Conservation (phyloP, 192 early-diverging fungal genomes). For the Rhizophagus prolifer region DNA sequence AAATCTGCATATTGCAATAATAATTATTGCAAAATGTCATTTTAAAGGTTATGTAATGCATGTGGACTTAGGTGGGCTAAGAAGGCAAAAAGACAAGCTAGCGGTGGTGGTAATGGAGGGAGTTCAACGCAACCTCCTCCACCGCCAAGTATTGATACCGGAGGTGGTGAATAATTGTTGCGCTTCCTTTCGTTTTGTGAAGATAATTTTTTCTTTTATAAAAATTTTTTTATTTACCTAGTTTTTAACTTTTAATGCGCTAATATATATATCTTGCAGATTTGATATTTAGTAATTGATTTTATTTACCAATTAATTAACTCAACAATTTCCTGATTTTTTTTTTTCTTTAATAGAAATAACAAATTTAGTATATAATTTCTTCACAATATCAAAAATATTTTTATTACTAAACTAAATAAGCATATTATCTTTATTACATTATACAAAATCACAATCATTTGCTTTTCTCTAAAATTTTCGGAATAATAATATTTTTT, state of each 20-base stretch:
- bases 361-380: too few species aligned
- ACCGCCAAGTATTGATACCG: background rate
- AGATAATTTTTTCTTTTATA: background rate
- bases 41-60: slow-evolving; percentile 45
- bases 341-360: too few species aligned
- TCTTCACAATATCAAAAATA: too few species aligned
- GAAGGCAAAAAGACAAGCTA: slow-evolving; percentile 20
- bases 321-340: too few species aligned
- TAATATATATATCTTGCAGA: background rate
- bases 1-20: background rate
- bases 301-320: background rate
- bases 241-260: too few species aligned
- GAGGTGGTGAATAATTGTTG: background rate
- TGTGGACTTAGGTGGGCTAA: slow-evolving; percentile 49
- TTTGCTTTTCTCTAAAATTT: too few species aligned
- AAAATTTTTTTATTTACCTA: too few species aligned
- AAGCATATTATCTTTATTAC: too few species aligned
- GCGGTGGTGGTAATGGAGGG: background rate
- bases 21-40: slow-evolving; percentile 5
- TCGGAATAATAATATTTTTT: too few species aligned
- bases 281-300: background rate
- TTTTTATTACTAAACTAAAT: too few species aligned
- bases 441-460: too few species aligned
- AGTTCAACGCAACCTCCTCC: background rate
- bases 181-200: background rate